phyloP scores from a whole-genome alignment of 306 rosid genomes.

The Vachellia collinsii region DNA sequence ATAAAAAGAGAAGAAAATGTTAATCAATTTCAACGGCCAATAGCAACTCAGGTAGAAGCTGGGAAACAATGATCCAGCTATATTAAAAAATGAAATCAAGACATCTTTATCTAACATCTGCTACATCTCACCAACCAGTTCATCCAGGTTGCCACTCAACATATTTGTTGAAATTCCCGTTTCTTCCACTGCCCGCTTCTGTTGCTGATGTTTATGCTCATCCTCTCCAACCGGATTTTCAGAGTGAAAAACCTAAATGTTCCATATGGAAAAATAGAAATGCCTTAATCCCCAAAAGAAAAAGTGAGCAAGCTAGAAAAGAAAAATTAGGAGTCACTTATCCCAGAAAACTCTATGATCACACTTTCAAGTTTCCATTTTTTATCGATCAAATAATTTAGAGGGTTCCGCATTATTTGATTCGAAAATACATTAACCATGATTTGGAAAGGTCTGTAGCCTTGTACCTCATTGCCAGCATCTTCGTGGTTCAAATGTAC shows the following conservation, averaged over 20 bases:
- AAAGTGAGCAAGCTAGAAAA: not conserved
- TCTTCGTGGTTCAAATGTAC: slow-evolving; percentile 27
- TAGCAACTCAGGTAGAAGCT: not conserved
- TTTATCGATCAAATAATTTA: not conserved
- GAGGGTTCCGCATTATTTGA: not conserved
- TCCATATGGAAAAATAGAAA: slow-evolving; percentile 29
- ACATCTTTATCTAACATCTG: slow-evolving; percentile 18
- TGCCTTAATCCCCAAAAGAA: not conserved
- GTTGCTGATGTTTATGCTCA: not conserved
- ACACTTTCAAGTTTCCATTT: not conserved
- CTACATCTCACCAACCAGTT: slow-evolving; percentile 55
- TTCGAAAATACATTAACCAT: not conserved
- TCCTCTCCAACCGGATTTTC: slow-evolving; percentile 35
- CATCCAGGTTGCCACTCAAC: slow-evolving; percentile 45
- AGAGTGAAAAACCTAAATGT: slow-evolving; percentile 35
- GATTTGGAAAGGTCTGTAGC: not conserved
- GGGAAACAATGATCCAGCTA: slow-evolving; percentile 13
- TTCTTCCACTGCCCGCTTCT: slow-evolving; percentile 33
- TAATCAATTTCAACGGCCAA: not conserved
- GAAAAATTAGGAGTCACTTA: slow-evolving; percentile 24
- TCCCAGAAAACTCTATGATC: slow-evolving; percentile 2
- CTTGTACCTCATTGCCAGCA: slow-evolving; percentile 36
- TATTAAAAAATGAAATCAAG: slow-evolving; percentile 2
- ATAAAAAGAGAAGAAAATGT: not conserved
- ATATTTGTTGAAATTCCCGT: slow-evolving; percentile 18